Base-by-base conservation (phyloP, 345 rosid species). In the Salix exigua region DNA sequence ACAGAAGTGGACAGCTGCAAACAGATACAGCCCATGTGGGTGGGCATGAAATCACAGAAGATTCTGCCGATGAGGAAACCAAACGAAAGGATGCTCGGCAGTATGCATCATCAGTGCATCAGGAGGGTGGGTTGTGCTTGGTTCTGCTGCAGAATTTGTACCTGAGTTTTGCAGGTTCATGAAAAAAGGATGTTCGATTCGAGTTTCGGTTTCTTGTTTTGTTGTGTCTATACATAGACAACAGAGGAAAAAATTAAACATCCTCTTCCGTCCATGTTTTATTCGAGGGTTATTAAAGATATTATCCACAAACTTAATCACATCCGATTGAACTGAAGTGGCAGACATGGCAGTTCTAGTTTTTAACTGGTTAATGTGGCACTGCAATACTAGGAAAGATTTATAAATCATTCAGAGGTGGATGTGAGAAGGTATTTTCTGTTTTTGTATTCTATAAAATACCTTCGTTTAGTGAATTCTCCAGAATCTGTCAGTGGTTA, bases 121-220 rank as follows among this genome's bases (percentile, higher is more conserved):
- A 61, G 76, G 60, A 37, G 77, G 73, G 78, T 64, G 74, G 68
- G 53, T 40, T 33, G 74, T 46, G 74, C 64, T 25, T 12, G 13
- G 30, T 84, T 82, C 79, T 83, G 79, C 80, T 80, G 84, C 87
- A 78, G 82, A 74, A 74, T 79, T 82, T 73, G 72, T 80, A 87
- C 88, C 86, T 80, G 83, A 85, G 80, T 80, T 81, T 83, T 80
- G 91, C 87, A 62, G 83, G 53, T 73, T 72, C 85, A 75, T 85
- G 80, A 67, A 46, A 77, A 77, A 71, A 68, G 64, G 75, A 68
- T 75, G 76, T 72, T 67, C 69, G 65, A 2, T 35, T 2, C 37
- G 35, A 26, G 60, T 46, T 60, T 75, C 73, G 37, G 61, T 61
- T 75, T 77, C 73, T 46, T 40, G 68, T 67, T 25, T 28, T 33